Evolutionary conservation across 768 basidiomycete genomes (phyloP), one percentile per base, ranked within the genome.

Genomic region (Russula virescens): DNA sequence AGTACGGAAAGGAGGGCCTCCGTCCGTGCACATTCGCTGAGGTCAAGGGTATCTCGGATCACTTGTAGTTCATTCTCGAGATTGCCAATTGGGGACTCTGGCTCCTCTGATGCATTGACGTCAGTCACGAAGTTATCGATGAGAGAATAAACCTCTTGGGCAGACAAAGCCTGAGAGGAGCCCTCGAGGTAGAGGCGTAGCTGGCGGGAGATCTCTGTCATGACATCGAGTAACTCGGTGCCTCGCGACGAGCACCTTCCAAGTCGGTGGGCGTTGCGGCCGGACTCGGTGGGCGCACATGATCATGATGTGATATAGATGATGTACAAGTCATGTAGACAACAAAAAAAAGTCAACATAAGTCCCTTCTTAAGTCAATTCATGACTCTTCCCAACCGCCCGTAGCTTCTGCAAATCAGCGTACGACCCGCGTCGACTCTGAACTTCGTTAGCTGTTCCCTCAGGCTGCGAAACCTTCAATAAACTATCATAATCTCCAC

Each of bases 401-500:
- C 85, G 84, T n/a, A 88, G 76, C 63, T 83, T 80, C 72, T 91
- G 89, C 54, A 93, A 73, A 73, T 93, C 87, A 18, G 91, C 91
- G 68, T 88, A 93, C 23, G 89, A 90, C 52, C 82, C 84, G 63
- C 83, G 83, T 31, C 83, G 82, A 72, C 84, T 88, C 50, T 64
- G 53, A 34, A 60, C 16, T 25, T 45, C 54, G 1, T 38, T 28
- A 38, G 58, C n/a, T 14, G 18, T 38, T 23, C 63, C 63, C 23
- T 64, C 63, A 2, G 48, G 8, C 35, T 49, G 52, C 26, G 46
- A 7, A 49, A 49, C 63, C 16, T 84, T 83, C 47, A 92, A 80
- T 51, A 94, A 87, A 73, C 95, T 84, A 71, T 96, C 94, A 71
- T 95, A 96, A 74, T 96, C 94, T 45, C 91, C 93, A 51, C 82